Base-by-base conservation (phyloP, 176 grass and related monocot genomes). In the Thinopyrum elongatum region DNA sequence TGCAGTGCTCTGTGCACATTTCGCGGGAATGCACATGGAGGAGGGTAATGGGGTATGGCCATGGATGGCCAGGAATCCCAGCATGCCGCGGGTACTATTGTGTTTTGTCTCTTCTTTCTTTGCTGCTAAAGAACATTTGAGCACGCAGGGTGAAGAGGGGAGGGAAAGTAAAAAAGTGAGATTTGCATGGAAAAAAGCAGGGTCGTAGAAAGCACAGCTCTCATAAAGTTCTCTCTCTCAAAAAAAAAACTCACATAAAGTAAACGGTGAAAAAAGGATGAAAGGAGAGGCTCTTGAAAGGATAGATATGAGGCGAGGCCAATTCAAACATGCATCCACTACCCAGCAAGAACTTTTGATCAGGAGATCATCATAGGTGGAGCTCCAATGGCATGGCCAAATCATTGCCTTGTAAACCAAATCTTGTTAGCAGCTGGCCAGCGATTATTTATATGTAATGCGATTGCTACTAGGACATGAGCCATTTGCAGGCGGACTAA, bases 61-160 rank as follows among this genome's bases (percentile, higher is more conserved):
- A 65, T 41, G 38, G 27, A 59, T 62, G 39, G 75, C 46, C 58
- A 80, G 76, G 76, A 13, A 85, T 74, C 44, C 57, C 34, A 17
- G 70, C 22, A 28, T 55, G 35, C 10, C 34, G 60, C 42, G 22
- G 81, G 77, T 68, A 76, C 77, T 76, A 76, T 84, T 33, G 34
- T 35, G 22, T 34, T 10, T 80, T 89, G 70, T 81, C 82, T 65
- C 87, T 68, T 89, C 68, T 66, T 75, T 81, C 25, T 66, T 31
- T 19, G 70, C 34, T 44, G 69, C 47, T 60, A 27, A 46, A 60
- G 14, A 65, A 28, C 49, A 61, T 63, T 44, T 47, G 64, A 8
- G 65, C 88, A 14, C 47, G 70, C 83, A 63, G 7, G 13, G 36
- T 12, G 65, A 5, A 77, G 29, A 26, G 34, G 74, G 58, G 13